phyloP scores from a whole-genome alignment of 192 early-diverging fungal genomes.

The Mortierella alpina region DNA sequence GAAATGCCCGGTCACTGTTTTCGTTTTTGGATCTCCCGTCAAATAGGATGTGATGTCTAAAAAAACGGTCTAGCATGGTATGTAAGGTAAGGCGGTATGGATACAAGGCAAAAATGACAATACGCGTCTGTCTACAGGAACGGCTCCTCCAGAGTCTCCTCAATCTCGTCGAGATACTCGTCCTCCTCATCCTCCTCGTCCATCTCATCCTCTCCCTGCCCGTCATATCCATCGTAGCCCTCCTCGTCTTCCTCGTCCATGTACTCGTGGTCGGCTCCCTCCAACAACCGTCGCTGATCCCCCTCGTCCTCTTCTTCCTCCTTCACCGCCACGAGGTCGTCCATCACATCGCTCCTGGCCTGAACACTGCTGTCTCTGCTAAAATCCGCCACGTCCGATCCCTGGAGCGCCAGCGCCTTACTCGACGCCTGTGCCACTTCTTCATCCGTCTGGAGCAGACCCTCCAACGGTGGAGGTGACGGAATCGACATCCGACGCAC shows the following conservation, averaged over 20 bases:
- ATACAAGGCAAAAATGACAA: background rate
- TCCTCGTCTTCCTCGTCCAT: constrained; percentile 14
- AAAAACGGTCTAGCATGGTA: too few species aligned
- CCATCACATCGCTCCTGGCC: constrained; percentile 18
- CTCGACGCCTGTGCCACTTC: constrained; percentile 12
- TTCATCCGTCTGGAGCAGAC: constrained; percentile 13
- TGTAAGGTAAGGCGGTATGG: too few species aligned
- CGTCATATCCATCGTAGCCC: constrained; percentile 43
- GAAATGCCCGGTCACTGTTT: constrained; percentile 28
- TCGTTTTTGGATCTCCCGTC: background rate
- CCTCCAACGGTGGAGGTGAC: constrained; percentile 10
- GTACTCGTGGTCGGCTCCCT: background rate
- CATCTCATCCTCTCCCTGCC: constrained; percentile 49
- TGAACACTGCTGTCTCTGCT: constrained; percentile 25
- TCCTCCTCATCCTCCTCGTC: constrained; percentile 39
- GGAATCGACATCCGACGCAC: constrained; percentile 21
- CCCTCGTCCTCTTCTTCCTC: constrained; percentile 46
- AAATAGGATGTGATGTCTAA: too few species aligned
- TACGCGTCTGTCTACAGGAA: constrained; percentile 12
- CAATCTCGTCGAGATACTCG: constrained; percentile 45
- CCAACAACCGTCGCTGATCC: background rate
- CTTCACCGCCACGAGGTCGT: constrained; percentile 28
- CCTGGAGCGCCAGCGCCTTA: background rate
- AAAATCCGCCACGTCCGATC: background rate
- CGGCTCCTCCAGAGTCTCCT: constrained; percentile 34